Evolutionary conservation across 345 rosid genomes (phyloP).

Genomic region (Trapa incisa): DNA sequence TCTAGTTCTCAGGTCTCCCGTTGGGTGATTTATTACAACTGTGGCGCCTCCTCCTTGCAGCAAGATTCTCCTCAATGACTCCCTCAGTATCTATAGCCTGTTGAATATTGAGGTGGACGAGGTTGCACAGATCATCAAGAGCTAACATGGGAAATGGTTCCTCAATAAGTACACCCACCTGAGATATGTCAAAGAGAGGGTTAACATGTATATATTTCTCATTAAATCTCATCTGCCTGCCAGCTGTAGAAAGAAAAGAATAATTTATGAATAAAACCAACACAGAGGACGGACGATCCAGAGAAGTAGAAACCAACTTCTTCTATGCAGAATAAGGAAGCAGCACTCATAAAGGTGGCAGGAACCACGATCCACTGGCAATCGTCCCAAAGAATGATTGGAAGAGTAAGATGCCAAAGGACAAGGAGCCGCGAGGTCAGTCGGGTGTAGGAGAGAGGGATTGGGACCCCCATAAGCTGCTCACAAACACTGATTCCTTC

Average conservation of each 20-base stretch:
- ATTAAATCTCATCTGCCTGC: neutral
- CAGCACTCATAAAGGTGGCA: slow-evolving; percentile 90
- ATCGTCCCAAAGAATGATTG: slow-evolving; percentile 93
- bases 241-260: neutral
- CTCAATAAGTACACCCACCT: slow-evolving; percentile 97
- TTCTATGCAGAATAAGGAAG: slow-evolving; percentile 96
- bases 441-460: slow-evolving; percentile 90
- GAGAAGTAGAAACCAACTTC: slow-evolving; percentile 35
- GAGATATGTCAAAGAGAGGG: slow-evolving; percentile 5
- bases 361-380: slow-evolving; percentile 97
- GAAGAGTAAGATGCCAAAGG: slow-evolving; percentile 90
- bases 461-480: slow-evolving; percentile 70
- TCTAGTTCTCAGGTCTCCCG: slow-evolving; percentile 47
- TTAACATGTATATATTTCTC: neutral
- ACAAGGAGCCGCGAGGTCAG: slow-evolving; percentile 90
- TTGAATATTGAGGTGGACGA: slow-evolving; percentile 32
- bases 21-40: slow-evolving; percentile 44
- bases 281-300: neutral
- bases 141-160: slow-evolving; percentile 96
- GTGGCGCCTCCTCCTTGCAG: slow-evolving; percentile 29
- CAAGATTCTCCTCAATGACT: slow-evolving; percentile 34
- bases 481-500: slow-evolving; percentile 89
- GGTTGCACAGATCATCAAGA: slow-evolving; percentile 62
- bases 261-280: neutral
- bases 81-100: slow-evolving; percentile 52